Evolutionary conservation across 192 early-diverging fungal species (phyloP), one percentile per base, ranked within the genome.

Genomic region (Backusella australiensis): DNA sequence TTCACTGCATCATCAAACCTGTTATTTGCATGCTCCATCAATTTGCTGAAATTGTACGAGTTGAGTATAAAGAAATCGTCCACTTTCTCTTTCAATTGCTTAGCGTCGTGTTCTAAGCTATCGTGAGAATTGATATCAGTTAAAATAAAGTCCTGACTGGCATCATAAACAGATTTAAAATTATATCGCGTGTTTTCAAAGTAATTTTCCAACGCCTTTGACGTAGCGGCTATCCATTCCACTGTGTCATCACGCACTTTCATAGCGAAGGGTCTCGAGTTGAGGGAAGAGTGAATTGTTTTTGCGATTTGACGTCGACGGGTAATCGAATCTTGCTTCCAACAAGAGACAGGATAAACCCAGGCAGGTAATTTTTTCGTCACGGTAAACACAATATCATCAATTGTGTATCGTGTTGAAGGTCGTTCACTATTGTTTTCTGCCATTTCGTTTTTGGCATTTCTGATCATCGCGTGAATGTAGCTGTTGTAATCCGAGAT

Each of bases 241-340:
- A 69, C 21, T 21, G 38, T 23, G 14, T 69, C 35, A 38, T 69
- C 68, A 14, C 68, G 68, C 26, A 69, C n/a, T 9, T 35, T 12
- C 8, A 23, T 35, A 23, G 21, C 5, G 4, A 21, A 23, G 2
- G 68, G 68, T 38, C 68, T 35, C 8, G 35, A 19, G 19, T 12
- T 36, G 11, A 69, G 19, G 4, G 68, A 69, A 12, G 68, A 69
- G 6, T 38, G 68, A 5, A 69, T 38, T 0, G 35, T 69, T 19
- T 36, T 69, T 21, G 68, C 68, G 39, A 69, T 69, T 39, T 69
- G 34, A 4, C 68, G 68, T 19, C 68, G 68, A 23, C 68, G 68
- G 12, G 68, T 69, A 17, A 69, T 38, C 1, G 35, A 14, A 21
- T 69, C 68, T 14, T 69, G 68, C 9, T 69, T 69, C 68, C 68